Base-by-base conservation (phyloP, 2,329 filamentous ascomycete genomes). In the Hypoxylon sp. region DNA sequence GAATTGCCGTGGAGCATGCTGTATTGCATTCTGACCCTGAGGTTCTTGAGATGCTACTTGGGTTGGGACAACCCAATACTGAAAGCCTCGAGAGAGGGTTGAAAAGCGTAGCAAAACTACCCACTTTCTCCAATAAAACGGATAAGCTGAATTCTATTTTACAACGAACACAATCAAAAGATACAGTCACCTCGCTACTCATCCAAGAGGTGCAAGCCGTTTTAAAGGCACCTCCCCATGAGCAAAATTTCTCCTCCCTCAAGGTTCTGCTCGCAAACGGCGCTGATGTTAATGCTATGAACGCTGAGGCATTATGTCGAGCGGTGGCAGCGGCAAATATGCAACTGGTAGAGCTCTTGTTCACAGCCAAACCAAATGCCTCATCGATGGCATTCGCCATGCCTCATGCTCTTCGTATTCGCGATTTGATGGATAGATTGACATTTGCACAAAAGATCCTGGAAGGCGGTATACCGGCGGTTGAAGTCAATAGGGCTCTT, bases 211-310 rank as follows among this genome's bases (percentile, higher is more conserved):
- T 83, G 3, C 72, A 78, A 31, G 71, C 69, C 1, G 61, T 78
- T 3, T 63, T 79, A 7, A 67, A 74, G 44, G 68, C 69, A 2
- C 69, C 67, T 0, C 63, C 66, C 0, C 64, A 70, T 1, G 63
- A 72, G 7, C 73, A 75, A 3, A 72, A 72, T 1, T 64, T 79
- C 4, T 69, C 74, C 2, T 73, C 77, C 1, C 50, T 83, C 23
- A 73, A 74, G 45, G 67, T 73, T 1, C 71, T 85, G 0, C 62
- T 86, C 1, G 70, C 73, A 1, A 71, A 75, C 1, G 79, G 80
- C 1, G 82, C 81, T 2, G 76, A 83, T 35, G 70, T 82, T n/a
- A 83, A 84, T 55, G 71, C 73, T 1, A 73, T 76, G 48, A 76
- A 81, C 17, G 80, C 75, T 0, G 74, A 76, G 1, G 75, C 81